Percentiles rank a stretch among this genome's conserved stretches.
phyloP scores from a whole-genome alignment of 208 protist genomes.

The Leishmania turanica region DNA sequence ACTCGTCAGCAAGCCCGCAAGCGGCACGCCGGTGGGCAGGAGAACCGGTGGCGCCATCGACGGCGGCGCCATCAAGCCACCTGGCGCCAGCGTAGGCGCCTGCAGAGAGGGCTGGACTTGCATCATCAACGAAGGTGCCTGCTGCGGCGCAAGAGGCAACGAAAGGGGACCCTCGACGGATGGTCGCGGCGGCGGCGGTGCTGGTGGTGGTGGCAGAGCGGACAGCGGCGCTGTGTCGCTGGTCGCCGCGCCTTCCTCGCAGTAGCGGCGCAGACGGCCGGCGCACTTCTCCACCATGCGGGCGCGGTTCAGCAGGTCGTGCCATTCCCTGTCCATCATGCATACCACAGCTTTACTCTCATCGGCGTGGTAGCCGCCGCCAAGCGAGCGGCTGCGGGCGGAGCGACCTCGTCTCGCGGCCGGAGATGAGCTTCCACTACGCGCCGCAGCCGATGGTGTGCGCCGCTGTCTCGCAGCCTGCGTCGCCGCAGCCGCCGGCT shows the following conservation, averaged over 20 bases:
- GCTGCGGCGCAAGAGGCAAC: conserved; percentile 1
- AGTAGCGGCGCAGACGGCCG: conserved; percentile 42
- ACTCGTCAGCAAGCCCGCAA: background rate
- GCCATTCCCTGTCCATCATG: conserved; percentile 54
- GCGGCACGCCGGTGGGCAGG: conserved; percentile 2
- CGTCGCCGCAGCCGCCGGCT: background rate
- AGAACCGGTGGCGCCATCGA: conserved; percentile 2
- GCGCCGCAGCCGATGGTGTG: background rate
- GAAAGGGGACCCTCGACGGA: background rate
- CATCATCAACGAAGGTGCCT: background rate
- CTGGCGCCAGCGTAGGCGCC: background rate
- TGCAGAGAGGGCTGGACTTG: background rate
- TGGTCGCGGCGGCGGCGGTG: background rate
- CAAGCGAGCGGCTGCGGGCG: conserved; percentile 33
- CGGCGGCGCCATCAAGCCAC: background rate
- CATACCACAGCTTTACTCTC: conserved; percentile 44
- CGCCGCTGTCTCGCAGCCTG: background rate
- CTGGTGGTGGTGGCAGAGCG: background rate
- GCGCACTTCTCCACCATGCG: conserved; percentile 41
- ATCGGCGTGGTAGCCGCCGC: conserved; percentile 68
- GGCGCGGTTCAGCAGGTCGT: conserved; percentile 37
- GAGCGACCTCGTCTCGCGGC: background rate
- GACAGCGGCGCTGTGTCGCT: background rate
- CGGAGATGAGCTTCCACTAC: background rate
- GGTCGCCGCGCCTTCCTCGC: conserved; percentile 30